Evolutionary conservation across 2,329 filamentous ascomycete genomes (phyloP), one percentile per base, ranked within the genome.

Genomic region (Aspergillus tanneri): DNA sequence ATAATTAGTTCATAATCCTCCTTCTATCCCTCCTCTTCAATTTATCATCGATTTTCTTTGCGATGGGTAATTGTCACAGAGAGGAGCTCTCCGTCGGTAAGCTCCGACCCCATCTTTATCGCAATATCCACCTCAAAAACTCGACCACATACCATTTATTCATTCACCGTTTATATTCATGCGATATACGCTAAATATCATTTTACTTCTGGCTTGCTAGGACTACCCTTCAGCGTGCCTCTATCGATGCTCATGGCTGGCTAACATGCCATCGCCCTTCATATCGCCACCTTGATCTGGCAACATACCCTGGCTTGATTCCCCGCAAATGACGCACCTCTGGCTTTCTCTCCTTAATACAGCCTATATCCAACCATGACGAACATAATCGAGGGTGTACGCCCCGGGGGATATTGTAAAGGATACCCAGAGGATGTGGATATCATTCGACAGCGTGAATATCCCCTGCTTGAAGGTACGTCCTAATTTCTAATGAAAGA

Each of bases 371-470:
- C 22, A 12, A 45, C 22, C 18, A 51, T 55, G 45, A 19, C 14
- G 24, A 39, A 28, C 21, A 36, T 12, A 28, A 28, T 12, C n/a
- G 12, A 55, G 28, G 38, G 28, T 10, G 28, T 49, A 38, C 30
- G 14, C n/a, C 21, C 22, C 8, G 5, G 47, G 9, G 57, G 43
- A 12, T 67, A 66, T 46, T 43, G 57, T 16, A 53, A 48, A 24
- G 68, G 65, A 11, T 74, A 76, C 53, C 66, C 74, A 50, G 63
- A 64, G n/a, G 69, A 76, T 46, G 69, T 80, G 46, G 73, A 77
- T 45, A 53, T 62, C 4, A 76, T 80, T 53, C 70, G 77, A 39
- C 61, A 65, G 21, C 58, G 58, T 16, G 73, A 80, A 54, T 80
- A 78, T 62, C 77, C 77, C 16, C 55, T 65, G 24, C 62, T 76